Conservation (phyloP, 2,329 filamentous ascomycete genomes). For the Elsinoe ampelina region DNA sequence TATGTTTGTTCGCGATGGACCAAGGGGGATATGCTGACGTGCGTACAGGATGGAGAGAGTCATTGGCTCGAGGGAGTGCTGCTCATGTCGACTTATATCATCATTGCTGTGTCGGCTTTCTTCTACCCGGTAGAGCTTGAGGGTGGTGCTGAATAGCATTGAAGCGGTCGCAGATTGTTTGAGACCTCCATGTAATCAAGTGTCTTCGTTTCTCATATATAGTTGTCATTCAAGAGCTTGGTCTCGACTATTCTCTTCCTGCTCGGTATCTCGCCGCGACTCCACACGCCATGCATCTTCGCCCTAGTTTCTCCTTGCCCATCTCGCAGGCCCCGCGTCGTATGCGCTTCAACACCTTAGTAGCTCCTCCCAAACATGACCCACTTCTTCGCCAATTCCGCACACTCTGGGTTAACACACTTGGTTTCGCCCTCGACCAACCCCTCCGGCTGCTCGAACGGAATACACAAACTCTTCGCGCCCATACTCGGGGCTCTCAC, state of each 20-base stretch:
- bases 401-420: conserved; percentile 84
- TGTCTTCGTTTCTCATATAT: not conserved
- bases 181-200: too few species aligned
- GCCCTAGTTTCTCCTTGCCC: too few species aligned
- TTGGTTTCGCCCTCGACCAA: conserved; percentile 60
- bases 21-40: not conserved
- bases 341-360: conserved; percentile 18
- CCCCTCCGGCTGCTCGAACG: conserved; percentile 77
- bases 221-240: not conserved
- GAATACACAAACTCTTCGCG: conserved; percentile 67
- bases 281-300: not conserved
- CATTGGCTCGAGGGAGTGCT: conserved; percentile 53
- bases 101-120: conserved; percentile 53
- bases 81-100: conserved; percentile 51
- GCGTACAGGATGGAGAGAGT: conserved; percentile 28
- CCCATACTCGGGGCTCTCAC: conserved; percentile 65
- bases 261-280: not conserved
- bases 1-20: conserved; percentile 43
- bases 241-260: not conserved
- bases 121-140: conserved; percentile 29
- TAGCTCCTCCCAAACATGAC: conserved; percentile 71
- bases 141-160: not conserved
- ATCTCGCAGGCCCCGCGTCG: too few species aligned
- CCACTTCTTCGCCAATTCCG: conserved; percentile 68
- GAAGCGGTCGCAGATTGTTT: too few species aligned